Conservation (phyloP, 2,329 filamentous ascomycete species). For the Fusarium subtropicale region DNA sequence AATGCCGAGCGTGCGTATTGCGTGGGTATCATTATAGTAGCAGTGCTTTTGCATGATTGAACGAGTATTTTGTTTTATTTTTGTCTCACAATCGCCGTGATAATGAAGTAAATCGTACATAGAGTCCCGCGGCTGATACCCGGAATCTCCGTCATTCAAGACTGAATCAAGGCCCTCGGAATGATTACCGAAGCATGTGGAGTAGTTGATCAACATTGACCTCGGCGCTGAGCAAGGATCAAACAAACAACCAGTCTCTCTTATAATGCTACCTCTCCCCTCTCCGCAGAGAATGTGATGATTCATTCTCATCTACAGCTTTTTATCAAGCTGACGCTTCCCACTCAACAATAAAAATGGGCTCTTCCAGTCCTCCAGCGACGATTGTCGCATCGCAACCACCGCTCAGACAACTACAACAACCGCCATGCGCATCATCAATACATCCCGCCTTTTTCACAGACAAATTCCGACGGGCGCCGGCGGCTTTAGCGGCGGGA, state of each 20-base stretch:
- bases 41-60: conserved; percentile 13
- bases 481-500: conserved; percentile 51
- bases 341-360: conserved; percentile 13
- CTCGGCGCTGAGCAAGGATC: conserved; percentile 26
- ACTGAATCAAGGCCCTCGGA: conserved; percentile 25
- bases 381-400: conserved; percentile 24
- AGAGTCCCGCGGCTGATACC: not conserved
- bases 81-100: not conserved
- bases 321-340: not conserved
- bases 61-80: not conserved
- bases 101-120: not conserved
- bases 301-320: not conserved
- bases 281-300: conserved; percentile 32
- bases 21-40: not conserved
- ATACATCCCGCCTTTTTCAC: conserved; percentile 84
- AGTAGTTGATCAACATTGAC: conserved; percentile 26
- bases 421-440: conserved; percentile 59
- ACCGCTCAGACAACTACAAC: conserved; percentile 7
- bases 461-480: conserved; percentile 67
- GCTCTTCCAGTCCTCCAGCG: conserved; percentile 29
- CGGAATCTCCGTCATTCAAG: conserved; percentile 13
- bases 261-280: conserved; percentile 2
- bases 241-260: not conserved
- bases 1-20: not conserved
- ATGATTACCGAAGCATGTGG: conserved; percentile 40